Base-by-base conservation (phyloP, 306 rosid species). In the Quercus alba region DNA sequence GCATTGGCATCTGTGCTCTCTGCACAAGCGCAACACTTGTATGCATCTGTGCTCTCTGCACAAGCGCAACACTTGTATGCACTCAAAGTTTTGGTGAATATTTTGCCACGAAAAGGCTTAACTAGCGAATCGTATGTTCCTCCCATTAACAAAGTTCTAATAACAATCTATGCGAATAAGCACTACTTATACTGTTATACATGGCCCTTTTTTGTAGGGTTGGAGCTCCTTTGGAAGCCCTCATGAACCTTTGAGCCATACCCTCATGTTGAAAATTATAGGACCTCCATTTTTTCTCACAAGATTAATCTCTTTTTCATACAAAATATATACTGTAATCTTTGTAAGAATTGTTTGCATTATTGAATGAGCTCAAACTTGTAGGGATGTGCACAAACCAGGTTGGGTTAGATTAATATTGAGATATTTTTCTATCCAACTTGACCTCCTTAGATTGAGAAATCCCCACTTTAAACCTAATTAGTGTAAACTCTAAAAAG, bases 21-120 rank as follows among this genome's bases (percentile, higher is more conserved):
- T 69, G 82, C 78, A 83, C 83, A 52, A 72, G 28, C 18, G 70
- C 28, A 20, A 49, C 25, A 14, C 70, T 64, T 64, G 70, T 64
- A 13, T 19, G 21, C 17, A 14, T 81, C 77, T 62, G 68, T 84
- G 81, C 88, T 73, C 80, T 83, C 74, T 69, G 82, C 78, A 83
- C 83, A 52, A 72, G 28, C 18, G 70, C 28, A 20, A 49, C 25
- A 14, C 70, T 64, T 64, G 70, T 64, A 13, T 19, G 21, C 17
- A 14, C 41, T 64, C 30, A 15, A 9, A 59, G 74, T 80, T 86
- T 54, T 78, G 83, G 56, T 56, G 75, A 79, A 78, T 77, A 68
- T 74, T 70, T 80, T 74, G 70, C 84, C 85, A 67, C 86, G 17
- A 78, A 90, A 85, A 85, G 85, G 84, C 57, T 63, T 46, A 79